Percentiles rank a stretch among this genome's conserved stretches.
Evolutionary conservation across 805 yeast species (phyloP).

Genomic region (Spathaspora arborariae): DNA sequence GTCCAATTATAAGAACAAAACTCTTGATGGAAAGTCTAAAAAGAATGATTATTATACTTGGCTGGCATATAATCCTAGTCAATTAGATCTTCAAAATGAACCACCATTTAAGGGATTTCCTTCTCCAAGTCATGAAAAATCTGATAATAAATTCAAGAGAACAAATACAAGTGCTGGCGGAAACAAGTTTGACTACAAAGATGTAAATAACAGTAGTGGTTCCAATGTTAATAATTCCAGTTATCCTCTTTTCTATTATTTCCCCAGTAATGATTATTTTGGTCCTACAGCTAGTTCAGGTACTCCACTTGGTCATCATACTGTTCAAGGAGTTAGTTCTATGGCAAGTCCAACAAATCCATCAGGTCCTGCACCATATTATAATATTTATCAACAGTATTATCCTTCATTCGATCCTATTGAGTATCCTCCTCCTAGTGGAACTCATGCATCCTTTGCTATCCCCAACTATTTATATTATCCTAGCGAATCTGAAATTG

Average conservation of each 20-base stretch:
- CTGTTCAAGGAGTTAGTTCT: background rate
- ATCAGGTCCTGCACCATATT: constrained; percentile 5
- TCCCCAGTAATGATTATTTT: constrained; percentile 6
- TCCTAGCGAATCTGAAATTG: constrained; percentile 8
- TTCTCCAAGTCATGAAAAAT: background rate
- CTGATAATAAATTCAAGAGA: background rate
- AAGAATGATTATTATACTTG: constrained; percentile 5
- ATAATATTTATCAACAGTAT: constrained; percentile 8
- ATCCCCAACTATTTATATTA: constrained; percentile 8
- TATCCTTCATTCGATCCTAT: constrained; percentile 5
- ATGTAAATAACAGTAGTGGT: background rate
- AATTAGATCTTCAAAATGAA: constrained; percentile 7
- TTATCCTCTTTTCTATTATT: constrained; percentile 8
- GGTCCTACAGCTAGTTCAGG: background rate
- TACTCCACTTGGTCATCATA: background rate
- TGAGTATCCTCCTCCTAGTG: background rate
- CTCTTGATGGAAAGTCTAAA: background rate
- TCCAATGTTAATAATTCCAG: constrained; percentile 1
- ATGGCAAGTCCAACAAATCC: background rate
- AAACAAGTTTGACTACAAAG: background rate
- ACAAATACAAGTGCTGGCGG: background rate
- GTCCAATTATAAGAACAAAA: background rate
- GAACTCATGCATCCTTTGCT: constrained; percentile 4
- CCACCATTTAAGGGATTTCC: background rate
- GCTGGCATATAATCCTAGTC: constrained; percentile 5